These are phyloP conservation scores for Suillus tomentosus DNA, from an alignment of 768 basidiomycete species.

Conservation along the genomic window DNA sequence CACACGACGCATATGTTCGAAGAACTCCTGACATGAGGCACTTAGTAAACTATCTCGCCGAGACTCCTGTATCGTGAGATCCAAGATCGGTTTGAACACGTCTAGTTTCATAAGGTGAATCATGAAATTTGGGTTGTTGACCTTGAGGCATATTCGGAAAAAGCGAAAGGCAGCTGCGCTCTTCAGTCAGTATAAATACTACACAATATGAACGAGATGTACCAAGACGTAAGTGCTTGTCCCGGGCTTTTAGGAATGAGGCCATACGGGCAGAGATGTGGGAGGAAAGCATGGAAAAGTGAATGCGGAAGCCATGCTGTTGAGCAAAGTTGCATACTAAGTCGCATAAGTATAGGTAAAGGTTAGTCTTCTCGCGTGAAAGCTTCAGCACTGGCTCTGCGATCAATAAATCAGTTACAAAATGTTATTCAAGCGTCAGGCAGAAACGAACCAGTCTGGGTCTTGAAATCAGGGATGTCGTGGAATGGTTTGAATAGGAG, in stretches of 20 bases:
- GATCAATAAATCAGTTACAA: constrained; percentile 11
- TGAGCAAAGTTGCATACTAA: constrained; percentile 84
- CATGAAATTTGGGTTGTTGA: constrained; percentile 76
- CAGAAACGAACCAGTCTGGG: constrained; percentile 40
- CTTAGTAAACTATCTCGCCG: constrained; percentile 88
- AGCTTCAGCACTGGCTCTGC: constrained; percentile 56
- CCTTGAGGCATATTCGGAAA: constrained; percentile 82
- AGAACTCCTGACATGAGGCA: constrained; percentile 94
- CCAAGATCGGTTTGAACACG: constrained; percentile 78
- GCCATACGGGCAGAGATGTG: constrained; percentile 75
- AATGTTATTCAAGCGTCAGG: background rate
- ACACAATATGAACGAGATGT: constrained; percentile 30
- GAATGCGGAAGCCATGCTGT: constrained; percentile 90
- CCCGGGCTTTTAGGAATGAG: constrained; percentile 74
- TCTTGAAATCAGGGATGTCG: constrained; percentile 70
- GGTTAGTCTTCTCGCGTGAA: constrained; percentile 75
- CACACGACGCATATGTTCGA: constrained; percentile 89
- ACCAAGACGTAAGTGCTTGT: constrained; percentile 95
- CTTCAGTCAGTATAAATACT: constrained; percentile 16
- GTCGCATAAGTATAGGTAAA: constrained; percentile 89
- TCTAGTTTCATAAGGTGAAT: constrained; percentile 83
- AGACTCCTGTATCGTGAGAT: constrained; percentile 82
- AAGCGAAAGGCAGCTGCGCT: constrained; percentile 84
- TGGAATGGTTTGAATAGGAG: constrained; percentile 79
- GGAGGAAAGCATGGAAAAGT: constrained; percentile 85